Conservation (phyloP, 805 yeast genomes). For the Kodamaea nitidulidarum region DNA sequence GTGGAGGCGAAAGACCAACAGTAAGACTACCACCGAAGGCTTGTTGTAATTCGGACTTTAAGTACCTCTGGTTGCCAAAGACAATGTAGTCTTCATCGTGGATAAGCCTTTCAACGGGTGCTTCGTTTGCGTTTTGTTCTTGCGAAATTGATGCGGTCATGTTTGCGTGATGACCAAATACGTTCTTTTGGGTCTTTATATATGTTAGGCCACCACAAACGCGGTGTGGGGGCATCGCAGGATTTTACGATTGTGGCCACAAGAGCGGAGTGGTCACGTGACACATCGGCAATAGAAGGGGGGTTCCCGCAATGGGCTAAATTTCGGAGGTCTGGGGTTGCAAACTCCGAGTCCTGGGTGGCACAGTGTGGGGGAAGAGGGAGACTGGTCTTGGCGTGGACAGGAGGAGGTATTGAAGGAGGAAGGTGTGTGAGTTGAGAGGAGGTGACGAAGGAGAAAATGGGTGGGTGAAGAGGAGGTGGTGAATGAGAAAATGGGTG, state of each 20-base stretch:
- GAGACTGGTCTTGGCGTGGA: background rate
- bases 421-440: too few relatives aligned
- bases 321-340: background rate
- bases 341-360: slow-evolving; percentile 2
- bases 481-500: too few relatives aligned
- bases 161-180: background rate
- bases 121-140: slow-evolving; percentile 3
- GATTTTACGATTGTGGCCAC: background rate
- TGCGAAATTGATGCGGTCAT: background rate
- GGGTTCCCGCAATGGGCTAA: background rate
- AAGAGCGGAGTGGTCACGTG: slow-evolving; percentile 4
- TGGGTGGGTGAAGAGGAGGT: too few relatives aligned
- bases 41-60: slow-evolving; percentile 51
- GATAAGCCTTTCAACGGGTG: slow-evolving; percentile 1
- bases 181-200: background rate
- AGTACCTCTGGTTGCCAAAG: slow-evolving; percentile 69
- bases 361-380: too few relatives aligned
- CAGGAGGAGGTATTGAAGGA: too few relatives aligned
- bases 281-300: too few relatives aligned
- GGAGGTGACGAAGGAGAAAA: too few relatives aligned
- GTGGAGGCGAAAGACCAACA: slow-evolving; percentile 53
- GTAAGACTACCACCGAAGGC: slow-evolving; percentile 85
- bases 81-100: slow-evolving; percentile 59
- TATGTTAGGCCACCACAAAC: slow-evolving; percentile 1
- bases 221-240: slow-evolving; percentile 3